Base-by-base conservation (phyloP, 106 monocot genomes). In the Apostasia shenzhenica region DNA sequence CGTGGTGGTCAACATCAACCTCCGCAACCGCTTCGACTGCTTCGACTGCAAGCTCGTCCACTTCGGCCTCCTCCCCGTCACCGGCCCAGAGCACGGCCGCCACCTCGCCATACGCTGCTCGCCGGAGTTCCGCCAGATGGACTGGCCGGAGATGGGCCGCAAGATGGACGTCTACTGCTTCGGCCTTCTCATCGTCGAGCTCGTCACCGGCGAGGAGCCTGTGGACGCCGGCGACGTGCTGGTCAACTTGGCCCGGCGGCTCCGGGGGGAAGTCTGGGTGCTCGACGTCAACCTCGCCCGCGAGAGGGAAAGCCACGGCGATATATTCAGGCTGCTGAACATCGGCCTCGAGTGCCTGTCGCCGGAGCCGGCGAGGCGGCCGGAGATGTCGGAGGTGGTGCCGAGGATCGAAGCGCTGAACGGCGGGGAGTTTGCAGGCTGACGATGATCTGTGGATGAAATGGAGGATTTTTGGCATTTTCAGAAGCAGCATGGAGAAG, bases 101-200 rank as follows among this genome's bases (percentile, higher is more conserved):
- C 72, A 58, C 38, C 74, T 89, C 2, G 84, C 85, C 1, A 61
- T 73, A 9, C 59, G 14, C 5, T 82, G 59, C 59, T 45, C 79
- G 3, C 89, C 89, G 0, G 79, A 85, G 71, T 78, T 71, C 68
- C 37, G 55, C 11, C 41, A 76, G 26, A 26, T 26, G 50, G 65
- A 80, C 8, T 75, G 58, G 68, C 79, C 62, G 59, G 8, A 7
- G 11, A 54, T 82, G 43, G 77, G 70, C 4, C 63, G 52, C 57
- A 74, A 82, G 71, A 63, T 80, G 1, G 85, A 89, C 43, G 82
- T 85, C 45, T 89, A 79, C 61, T 85, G 85, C 59, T 79, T 89
- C 39, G 81, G 89, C 1, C 63, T 89, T 12, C 7, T 85, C 6
- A 61, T 89, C 2, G 55, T 89, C 1, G 89, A 85, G 75, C 59